A percentile compares a stretch with the other conserved stretches of the same genome.
These are phyloP conservation scores for Paraphaeosphaeria sporulosa DNA, from an alignment of 2,329 filamentous ascomycete species.

Conservation along the genomic window DNA sequence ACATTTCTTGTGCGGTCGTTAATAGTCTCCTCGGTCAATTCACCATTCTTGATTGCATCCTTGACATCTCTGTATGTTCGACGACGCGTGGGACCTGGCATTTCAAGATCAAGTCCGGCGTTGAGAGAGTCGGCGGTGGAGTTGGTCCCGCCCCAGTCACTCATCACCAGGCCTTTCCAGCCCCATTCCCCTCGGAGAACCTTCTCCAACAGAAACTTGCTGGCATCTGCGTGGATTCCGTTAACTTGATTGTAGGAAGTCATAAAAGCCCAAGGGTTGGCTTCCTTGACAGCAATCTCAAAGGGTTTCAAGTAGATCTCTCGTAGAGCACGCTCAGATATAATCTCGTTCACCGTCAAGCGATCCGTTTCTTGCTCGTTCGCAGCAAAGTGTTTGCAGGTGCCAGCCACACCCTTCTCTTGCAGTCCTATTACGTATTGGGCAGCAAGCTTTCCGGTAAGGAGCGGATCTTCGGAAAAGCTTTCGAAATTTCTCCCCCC, in stretches of 20 bases:
- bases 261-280: slow-evolving; percentile 73
- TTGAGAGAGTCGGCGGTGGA: slow-evolving; percentile 45
- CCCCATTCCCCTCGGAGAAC: slow-evolving; percentile 77
- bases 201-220: slow-evolving; percentile 69
- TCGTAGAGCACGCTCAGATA: slow-evolving; percentile 64
- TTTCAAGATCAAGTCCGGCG: slow-evolving; percentile 48
- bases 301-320: slow-evolving; percentile 66
- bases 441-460: slow-evolving; percentile 73
- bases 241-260: slow-evolving; percentile 78
- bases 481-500: slow-evolving; percentile 83
- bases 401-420: slow-evolving; percentile 70
- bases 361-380: slow-evolving; percentile 76
- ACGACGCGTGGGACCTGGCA: slow-evolving; percentile 66
- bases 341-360: slow-evolving; percentile 59
- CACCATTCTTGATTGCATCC: slow-evolving; percentile 50
- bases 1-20: slow-evolving; percentile 41
- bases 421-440: slow-evolving; percentile 68
- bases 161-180: slow-evolving; percentile 72
- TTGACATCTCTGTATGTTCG: slow-evolving; percentile 70
- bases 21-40: slow-evolving; percentile 55
- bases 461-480: slow-evolving; percentile 72
- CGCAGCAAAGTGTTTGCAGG: slow-evolving; percentile 77
- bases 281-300: slow-evolving; percentile 75
- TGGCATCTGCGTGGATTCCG: slow-evolving; percentile 71
- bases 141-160: slow-evolving; percentile 65